Percentiles rank a stretch among this genome's conserved stretches.
phyloP scores from a whole-genome alignment of 495 filamentous ascomycete species.

The Jackrogersella minutella region DNA sequence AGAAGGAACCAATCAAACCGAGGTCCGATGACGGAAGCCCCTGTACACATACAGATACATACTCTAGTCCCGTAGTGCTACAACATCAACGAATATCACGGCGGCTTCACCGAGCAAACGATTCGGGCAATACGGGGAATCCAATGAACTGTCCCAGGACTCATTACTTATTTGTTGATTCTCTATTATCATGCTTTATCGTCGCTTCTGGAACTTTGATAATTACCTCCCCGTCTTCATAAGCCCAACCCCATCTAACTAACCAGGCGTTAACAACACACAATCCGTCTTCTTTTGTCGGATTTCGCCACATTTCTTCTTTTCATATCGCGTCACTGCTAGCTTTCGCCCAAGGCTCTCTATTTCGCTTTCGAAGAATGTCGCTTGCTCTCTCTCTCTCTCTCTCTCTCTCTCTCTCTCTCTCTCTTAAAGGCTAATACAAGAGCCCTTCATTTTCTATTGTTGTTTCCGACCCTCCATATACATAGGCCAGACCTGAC shows the following conservation, averaged over 20 bases:
- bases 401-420: too few relatives aligned
- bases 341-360: constrained; percentile 1
- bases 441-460: neutral
- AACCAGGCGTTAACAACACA: constrained; percentile 19
- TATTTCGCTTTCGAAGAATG: constrained; percentile 12
- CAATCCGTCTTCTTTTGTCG: constrained; percentile 10
- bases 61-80: neutral
- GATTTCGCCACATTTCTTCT: constrained; percentile 18
- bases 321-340: constrained; percentile 24
- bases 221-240: constrained; percentile 21
- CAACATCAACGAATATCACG: neutral
- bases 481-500: neutral
- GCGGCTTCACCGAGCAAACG: constrained; percentile 1
- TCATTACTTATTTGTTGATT: constrained; percentile 35
- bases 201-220: constrained; percentile 22
- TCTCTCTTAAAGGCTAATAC: neutral
- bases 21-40: constrained; percentile 19
- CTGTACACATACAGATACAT: too few relatives aligned
- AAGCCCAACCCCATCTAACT: constrained; percentile 27
- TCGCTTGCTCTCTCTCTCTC: constrained; percentile 5
- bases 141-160: neutral
- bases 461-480: neutral
- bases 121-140: neutral
- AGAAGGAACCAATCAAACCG: constrained; percentile 24
- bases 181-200: constrained; percentile 29